Percentiles rank a stretch among this genome's conserved stretches.
Conservation (phyloP, 2,329 filamentous ascomycete genomes). For the Penicillium sp. region DNA sequence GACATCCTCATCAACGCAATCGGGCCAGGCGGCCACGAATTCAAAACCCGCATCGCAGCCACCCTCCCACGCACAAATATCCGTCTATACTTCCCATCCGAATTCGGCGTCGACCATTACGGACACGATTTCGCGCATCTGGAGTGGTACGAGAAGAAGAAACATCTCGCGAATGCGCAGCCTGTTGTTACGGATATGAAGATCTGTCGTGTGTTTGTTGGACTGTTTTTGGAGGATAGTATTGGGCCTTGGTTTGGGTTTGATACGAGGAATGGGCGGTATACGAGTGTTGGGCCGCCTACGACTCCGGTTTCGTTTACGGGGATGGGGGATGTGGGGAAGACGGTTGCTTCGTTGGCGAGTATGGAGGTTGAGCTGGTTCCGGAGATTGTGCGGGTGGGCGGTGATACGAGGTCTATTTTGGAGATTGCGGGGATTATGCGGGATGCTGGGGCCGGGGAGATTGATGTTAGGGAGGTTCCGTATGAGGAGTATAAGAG, state of each 20-base stretch:
- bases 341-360: slow-evolving; percentile 28
- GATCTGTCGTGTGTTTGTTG: slow-evolving; percentile 2
- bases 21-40: slow-evolving; percentile 26
- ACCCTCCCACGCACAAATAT: slow-evolving; percentile 25
- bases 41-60: slow-evolving; percentile 30
- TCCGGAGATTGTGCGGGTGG: slow-evolving; percentile 10
- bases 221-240: slow-evolving; percentile 3
- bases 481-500: slow-evolving; percentile 25
- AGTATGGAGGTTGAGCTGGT: slow-evolving; percentile 18
- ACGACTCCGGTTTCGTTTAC: slow-evolving; percentile 31
- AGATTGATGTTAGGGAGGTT: slow-evolving; percentile 7
- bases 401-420: slow-evolving; percentile 12
- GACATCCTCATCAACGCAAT: slow-evolving; percentile 35
- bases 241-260: slow-evolving; percentile 36
- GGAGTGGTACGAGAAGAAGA: slow-evolving; percentile 12
- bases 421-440: slow-evolving; percentile 11
- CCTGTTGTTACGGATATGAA: slow-evolving; percentile 11
- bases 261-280: slow-evolving; percentile 24
- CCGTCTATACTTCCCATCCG: slow-evolving; percentile 35
- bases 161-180: background rate
- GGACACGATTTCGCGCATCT: slow-evolving; percentile 10
- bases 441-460: slow-evolving; percentile 9
- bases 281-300: slow-evolving; percentile 29
- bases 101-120: slow-evolving; percentile 41
- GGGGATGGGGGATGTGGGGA: slow-evolving; percentile 31